A percentile compares a stretch with the other conserved stretches of the same genome.
Evolutionary conservation across 2,329 filamentous ascomycete species (phyloP).

Genomic region (Epichloe elymi): DNA sequence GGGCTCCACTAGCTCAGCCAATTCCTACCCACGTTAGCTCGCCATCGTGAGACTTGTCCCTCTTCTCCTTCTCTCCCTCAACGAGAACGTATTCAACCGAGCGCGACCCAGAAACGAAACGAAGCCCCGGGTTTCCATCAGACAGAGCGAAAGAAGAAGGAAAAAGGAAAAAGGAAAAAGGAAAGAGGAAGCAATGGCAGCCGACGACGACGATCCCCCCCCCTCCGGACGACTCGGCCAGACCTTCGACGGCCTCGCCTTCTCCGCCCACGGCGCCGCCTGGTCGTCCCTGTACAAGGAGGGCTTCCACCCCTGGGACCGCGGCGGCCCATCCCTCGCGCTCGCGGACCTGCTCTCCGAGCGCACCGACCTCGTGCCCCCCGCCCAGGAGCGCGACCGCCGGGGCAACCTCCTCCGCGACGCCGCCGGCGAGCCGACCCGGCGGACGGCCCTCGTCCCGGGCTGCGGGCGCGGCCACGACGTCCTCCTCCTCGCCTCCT

Average conservation of each 20-base stretch:
- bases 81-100: too few species aligned
- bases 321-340: conserved; percentile 37
- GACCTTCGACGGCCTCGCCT: conserved; percentile 21
- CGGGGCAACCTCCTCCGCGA: conserved; percentile 13
- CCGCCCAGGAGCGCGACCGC: conserved; percentile 19
- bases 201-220: background rate
- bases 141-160: too few species aligned
- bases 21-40: too few species aligned
- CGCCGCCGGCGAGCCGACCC: conserved; percentile 11
- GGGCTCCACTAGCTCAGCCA: too few species aligned
- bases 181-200: too few species aligned
- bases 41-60: too few species aligned
- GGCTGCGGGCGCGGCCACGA: conserved; percentile 78
- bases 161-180: too few species aligned
- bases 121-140: too few species aligned
- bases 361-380: conserved; percentile 30
- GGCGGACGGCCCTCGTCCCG: conserved; percentile 51
- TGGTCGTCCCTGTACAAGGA: conserved; percentile 39
- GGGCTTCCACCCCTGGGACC: conserved; percentile 40
- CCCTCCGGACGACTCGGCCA: conserved; percentile 5
- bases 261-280: conserved; percentile 20
- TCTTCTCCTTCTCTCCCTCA: too few species aligned
- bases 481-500: conserved; percentile 57
- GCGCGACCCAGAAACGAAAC: too few species aligned
- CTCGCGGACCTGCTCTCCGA: conserved; percentile 38